Base-by-base conservation (phyloP, 805 yeast genomes). In the Saturnispora mendoncae region DNA sequence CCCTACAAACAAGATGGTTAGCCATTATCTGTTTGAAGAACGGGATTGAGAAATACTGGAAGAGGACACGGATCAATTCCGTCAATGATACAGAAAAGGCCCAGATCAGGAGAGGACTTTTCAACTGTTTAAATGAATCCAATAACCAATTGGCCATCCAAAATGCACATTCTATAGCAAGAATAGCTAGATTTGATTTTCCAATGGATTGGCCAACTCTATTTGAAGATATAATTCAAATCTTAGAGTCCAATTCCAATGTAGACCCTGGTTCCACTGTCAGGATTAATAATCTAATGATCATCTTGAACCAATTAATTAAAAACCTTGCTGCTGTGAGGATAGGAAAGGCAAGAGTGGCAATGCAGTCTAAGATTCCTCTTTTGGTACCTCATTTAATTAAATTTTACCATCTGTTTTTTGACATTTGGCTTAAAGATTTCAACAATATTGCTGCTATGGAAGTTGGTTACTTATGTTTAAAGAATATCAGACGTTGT, bases 1-100 rank as follows among this genome's bases (percentile, higher is more conserved):
- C 87, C 0, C 60, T 81, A 24, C 84, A 82, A 44, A 65, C 77
- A 6, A 67, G 97, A 52, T 87, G 95, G 95, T 64, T 88, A 20
- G 87, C 95, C 0, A 70, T 86, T 2, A 90, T 90, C 32, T 83
- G 82, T 48, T 77, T 90, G 60, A 90, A 92, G 55, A 90, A 90
- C 58, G 94, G 94, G 2, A 67, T 86, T 17, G 95, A 85, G 14
- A 76, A 74, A 54, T 76, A 76, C 53, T 90, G 98, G 97, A 68
- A 96, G 44, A 66, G 80, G 1, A 68, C 85, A 0, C 67, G 84
- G 15, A 62, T 68, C 26, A 55, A 58, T 47, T 67, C 76, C 0
- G 69, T 81, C 15, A 49, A 69, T 2, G 71, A 69, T 36, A 85
- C 81, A 14, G 97, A 87, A 53, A 90, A 87, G 56, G 46, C 46